Base-by-base conservation (phyloP, 495 filamentous ascomycete species). In the Aspergillus affinis region DNA sequence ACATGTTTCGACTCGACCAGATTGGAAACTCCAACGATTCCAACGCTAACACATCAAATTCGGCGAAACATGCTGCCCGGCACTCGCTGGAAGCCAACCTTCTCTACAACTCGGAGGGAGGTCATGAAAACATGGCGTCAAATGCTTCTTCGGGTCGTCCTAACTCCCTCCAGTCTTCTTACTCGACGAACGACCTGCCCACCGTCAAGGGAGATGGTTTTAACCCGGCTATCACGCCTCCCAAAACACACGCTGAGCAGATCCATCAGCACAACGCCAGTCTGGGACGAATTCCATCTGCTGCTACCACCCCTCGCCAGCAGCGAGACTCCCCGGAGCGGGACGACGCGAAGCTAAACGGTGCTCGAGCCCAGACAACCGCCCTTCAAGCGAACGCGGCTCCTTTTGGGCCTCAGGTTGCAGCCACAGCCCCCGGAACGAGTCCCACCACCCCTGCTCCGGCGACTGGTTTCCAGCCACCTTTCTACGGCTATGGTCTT, bases 151-250 rank as follows among this genome's bases (percentile, higher is more conserved):
- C 74, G 0, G 70, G 54, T 63, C 74, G 73, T 23, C 77, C 77
- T 6, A 63, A 54, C 7, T 63, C 71, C 13, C 72, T 95, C 41
- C 89, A 92, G 72, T 86, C 89, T 4, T 97, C 93, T 2, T 97
- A 90, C 74, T 97, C 94, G 2, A 87, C 92, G 20, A 90, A 87
- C 69, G 94, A 97, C 65, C 77, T 97, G 5, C 90, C 93, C n/a
- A 96, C 92, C 1, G 78, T 91, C 63, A 94, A 92, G 79, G 85
- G 75, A 29, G 77, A 79, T 69, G 70, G 74, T 44, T 66, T 72
- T 68, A 75, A 75, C 50, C 68, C 74, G 65, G 79, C 83, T 45
- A 85, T 88, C 59, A 78, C 81, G 4, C 75, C 80, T 18, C 73
- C 79, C 3, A 89, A 86, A 61, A 84, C 86, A 9, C 78, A 84